These are phyloP conservation scores for Lachnellula occidentalis DNA, from an alignment of 2,329 filamentous ascomycete genomes.

Conservation along the genomic window DNA sequence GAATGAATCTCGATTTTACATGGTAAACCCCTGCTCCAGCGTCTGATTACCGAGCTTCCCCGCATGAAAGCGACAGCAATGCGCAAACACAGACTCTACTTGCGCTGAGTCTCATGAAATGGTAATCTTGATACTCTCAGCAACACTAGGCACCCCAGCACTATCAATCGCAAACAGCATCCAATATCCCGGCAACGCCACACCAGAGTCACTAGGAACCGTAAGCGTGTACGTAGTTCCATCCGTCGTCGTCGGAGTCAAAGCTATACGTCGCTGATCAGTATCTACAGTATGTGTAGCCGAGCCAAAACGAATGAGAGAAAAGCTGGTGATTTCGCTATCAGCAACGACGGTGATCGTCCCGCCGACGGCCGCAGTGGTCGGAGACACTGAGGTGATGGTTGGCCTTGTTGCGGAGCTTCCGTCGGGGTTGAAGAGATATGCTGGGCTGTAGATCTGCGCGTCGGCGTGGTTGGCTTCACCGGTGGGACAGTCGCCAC, in stretches of 20 bases:
- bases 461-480: slow-evolving; percentile 45
- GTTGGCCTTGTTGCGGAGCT: slow-evolving; percentile 36
- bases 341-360: slow-evolving; percentile 31
- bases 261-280: slow-evolving; percentile 48
- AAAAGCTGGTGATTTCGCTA: slow-evolving; percentile 30
- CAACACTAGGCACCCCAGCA: slow-evolving; percentile 41
- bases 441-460: slow-evolving; percentile 51
- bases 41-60: not conserved
- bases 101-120: not conserved
- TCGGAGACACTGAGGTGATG: slow-evolving; percentile 34
- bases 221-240: slow-evolving; percentile 35
- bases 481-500: slow-evolving; percentile 36
- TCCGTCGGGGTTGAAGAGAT: slow-evolving; percentile 45
- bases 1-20: too few relatives aligned
- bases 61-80: not conserved
- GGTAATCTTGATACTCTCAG: slow-evolving; percentile 34
- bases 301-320: slow-evolving; percentile 44
- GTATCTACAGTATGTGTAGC: slow-evolving; percentile 53
- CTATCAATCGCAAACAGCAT: slow-evolving; percentile 47
- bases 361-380: slow-evolving; percentile 29
- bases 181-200: slow-evolving; percentile 48
- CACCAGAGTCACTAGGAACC: slow-evolving; percentile 43
- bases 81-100: not conserved
- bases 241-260: slow-evolving; percentile 27
- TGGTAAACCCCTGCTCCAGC: not conserved